phyloP scores from a whole-genome alignment of 1,284 basidiomycete species.

The Malassezia obtusa region DNA sequence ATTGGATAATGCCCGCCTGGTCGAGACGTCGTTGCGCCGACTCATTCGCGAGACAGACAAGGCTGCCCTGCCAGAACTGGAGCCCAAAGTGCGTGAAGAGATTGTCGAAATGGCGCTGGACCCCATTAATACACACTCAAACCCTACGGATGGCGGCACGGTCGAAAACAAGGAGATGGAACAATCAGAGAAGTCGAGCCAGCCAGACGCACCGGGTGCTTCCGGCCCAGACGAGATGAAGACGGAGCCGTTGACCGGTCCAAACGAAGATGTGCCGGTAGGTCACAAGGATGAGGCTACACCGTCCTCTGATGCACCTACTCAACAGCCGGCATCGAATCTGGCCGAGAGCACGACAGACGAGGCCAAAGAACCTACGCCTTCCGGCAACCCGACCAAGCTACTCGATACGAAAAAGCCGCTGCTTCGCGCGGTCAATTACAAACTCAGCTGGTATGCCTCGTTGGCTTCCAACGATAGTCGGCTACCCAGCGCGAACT shows the following conservation, averaged over 20 bases:
- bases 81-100: not conserved
- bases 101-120: not conserved
- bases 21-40: slow-evolving; percentile 27
- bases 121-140: no score
- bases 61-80: slow-evolving; percentile 18
- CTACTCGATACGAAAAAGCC: slow-evolving; percentile 9
- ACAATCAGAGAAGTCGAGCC: no score
- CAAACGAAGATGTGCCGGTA: no score
- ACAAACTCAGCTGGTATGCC: slow-evolving; percentile 33
- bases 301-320: no score
- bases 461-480: slow-evolving; percentile 22
- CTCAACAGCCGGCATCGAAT: not conserved
- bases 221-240: not conserved
- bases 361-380: not conserved
- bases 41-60: slow-evolving; percentile 32
- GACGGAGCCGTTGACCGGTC: no score
- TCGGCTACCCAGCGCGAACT: slow-evolving; percentile 16
- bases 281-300: no score
- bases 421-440: slow-evolving; percentile 26
- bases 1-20: slow-evolving; percentile 33
- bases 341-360: not conserved
- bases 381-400: not conserved
- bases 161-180: no score
- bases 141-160: no score
- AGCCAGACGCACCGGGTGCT: no score